Conservation (phyloP, 2,329 filamentous ascomycete genomes). For the Phialophora chinensis region DNA sequence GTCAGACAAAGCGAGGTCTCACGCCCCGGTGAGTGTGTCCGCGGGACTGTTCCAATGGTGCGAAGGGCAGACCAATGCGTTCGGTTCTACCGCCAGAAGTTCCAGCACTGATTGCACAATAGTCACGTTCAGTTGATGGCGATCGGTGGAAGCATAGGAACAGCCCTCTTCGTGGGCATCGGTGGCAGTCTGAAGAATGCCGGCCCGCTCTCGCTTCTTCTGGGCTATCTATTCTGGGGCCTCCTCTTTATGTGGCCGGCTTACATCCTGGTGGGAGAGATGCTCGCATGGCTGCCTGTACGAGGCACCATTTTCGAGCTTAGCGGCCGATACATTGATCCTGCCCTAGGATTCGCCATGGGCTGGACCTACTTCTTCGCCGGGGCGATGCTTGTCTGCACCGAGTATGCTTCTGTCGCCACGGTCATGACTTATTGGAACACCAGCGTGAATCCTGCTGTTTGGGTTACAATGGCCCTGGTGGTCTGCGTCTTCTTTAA, state of each 20-base stretch:
- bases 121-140: constrained; percentile 50
- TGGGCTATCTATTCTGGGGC: constrained; percentile 45
- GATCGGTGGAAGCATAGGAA: constrained; percentile 49
- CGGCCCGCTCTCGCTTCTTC: constrained; percentile 45
- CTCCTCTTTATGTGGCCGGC: constrained; percentile 45
- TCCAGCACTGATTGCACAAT: constrained; percentile 8
- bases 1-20: constrained; percentile 45
- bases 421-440: constrained; percentile 56
- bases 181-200: constrained; percentile 44
- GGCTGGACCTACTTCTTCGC: constrained; percentile 57
- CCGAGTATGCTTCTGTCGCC: constrained; percentile 55
- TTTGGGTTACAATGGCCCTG: constrained; percentile 52
- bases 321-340: constrained; percentile 48
- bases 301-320: constrained; percentile 50
- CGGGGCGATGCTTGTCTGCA: constrained; percentile 53
- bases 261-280: constrained; percentile 51
- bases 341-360: constrained; percentile 53
- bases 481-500: constrained; percentile 63
- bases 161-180: constrained; percentile 46
- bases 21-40: constrained; percentile 37
- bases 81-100: not conserved
- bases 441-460: constrained; percentile 49
- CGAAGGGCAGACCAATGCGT: not conserved
- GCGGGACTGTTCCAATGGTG: not conserved
- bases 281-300: constrained; percentile 50